Evolutionary conservation across 2,329 filamentous ascomycete genomes (phyloP), one percentile per base, ranked within the genome.

Genomic region (Cercospora zeina): DNA sequence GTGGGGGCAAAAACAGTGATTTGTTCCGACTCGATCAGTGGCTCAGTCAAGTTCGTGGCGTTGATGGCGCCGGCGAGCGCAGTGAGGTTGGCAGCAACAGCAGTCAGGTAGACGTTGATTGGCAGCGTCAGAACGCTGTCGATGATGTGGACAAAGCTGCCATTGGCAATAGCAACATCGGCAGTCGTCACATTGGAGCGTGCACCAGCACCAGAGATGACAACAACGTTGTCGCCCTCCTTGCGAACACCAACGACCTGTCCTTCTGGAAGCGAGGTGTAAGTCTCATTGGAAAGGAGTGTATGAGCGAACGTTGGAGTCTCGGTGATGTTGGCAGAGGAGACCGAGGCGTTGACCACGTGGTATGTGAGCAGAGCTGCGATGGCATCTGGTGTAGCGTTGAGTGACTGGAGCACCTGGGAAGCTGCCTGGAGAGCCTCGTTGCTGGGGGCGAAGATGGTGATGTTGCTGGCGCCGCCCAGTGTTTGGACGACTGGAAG

Each of bases 1-100:
- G 77, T 80, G 1, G 87, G 87, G 0, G 83, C 85, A 66, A 90
- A 89, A 64, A 89, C 79, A 59, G 87, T 89, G 39, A 89, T 66
- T 69, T 86, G 79, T 30, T 70, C 68, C 8, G 75, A 70, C 11
- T 64, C 67, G 62, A 80, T 74, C 34, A 86, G 70, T 16, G 77
- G 73, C 2, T 75, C 67, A 19, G 77, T 65, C n/a, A 80, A 70
- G 64, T 76, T 69, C 24, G 78, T 75, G 3, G 70, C 67, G 19
- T 73, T 74, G 49, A 78, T 65, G n/a, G 78, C 79, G 37, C 77
- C 78, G 59, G 72, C 72, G 36, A 80, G 68, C n/a, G 75, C 72
- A 30, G 76, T 76, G 11, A 81, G 72, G 62, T 65, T 63, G 55
- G 70, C 67, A 53, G 67, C 66, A 13, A 64, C 42, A 4, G 66